A percentile compares a stretch with the other conserved stretches of the same genome.
Conservation (phyloP, 768 basidiomycete genomes). For the Tulasnella calospora region DNA sequence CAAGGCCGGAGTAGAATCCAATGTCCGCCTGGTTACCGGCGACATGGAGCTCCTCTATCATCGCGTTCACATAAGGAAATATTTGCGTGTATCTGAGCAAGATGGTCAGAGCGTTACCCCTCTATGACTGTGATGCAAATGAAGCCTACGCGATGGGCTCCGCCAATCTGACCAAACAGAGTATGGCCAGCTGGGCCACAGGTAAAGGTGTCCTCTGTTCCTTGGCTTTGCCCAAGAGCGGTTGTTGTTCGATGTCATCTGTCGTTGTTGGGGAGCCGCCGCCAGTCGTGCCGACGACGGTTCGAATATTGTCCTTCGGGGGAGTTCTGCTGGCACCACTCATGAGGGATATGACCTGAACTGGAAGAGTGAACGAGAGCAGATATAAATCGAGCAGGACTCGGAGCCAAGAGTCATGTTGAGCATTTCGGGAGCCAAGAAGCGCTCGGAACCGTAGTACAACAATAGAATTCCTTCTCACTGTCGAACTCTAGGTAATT, state of each 20-base stretch:
- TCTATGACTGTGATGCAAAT: not conserved
- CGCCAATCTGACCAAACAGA: conserved; percentile 28
- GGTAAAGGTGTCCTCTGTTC: conserved; percentile 29
- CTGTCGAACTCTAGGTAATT: not conserved
- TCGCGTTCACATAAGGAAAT: conserved; percentile 30
- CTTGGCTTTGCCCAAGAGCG: not conserved
- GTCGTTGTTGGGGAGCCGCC: not conserved
- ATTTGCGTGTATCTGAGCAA: conserved; percentile 22
- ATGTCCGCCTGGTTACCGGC: conserved; percentile 19
- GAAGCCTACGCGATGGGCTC: too few species aligned
- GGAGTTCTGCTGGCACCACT: not conserved
- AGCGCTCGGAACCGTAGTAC: not conserved
- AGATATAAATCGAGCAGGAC: not conserved
- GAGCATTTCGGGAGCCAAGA: not conserved
- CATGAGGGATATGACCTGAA: not conserved
- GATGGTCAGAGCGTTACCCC: not conserved
- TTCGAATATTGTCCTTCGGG: not conserved
- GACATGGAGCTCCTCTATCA: conserved; percentile 25
- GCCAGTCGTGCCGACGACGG: not conserved
- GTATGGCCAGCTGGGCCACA: conserved; percentile 26
- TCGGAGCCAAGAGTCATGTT: not conserved
- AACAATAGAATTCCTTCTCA: not conserved
- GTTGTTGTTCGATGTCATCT: conserved; percentile 6
- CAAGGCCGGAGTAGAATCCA: too few species aligned
- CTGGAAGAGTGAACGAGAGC: not conserved